Evolutionary conservation across 2,329 filamentous ascomycete genomes (phyloP), one percentile per base, ranked within the genome.

Genomic region (Dryadomyces quercivorus): DNA sequence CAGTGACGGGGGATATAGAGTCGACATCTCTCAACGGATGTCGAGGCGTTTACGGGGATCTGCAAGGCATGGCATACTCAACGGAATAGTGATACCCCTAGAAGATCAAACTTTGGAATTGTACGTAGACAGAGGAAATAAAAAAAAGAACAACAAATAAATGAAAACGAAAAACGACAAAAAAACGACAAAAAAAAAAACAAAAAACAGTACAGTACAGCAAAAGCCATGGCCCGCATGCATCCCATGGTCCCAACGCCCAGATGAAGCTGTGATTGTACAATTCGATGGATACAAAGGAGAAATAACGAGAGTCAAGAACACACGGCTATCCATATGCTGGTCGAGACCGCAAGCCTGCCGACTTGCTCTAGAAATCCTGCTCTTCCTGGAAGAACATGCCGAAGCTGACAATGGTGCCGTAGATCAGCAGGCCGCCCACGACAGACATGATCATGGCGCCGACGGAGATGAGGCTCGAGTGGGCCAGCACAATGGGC

Each of bases 381-480:
- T 95, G 87, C 68, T 97, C 90, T 71, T 97, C 91, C 68, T 92
- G 86, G 77, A 98, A 98, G 75, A 97, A 98, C 83, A 96, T 87
- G 61, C 87, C 85, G 70, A 98, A 98, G 73, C 87, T 93, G 72
- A 98, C 94, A 67, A 98, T 96, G 50, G 93, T 98, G 55, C 89
- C 88, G 72, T 98, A 98, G 68, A 98, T 98, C 67, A 98, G 74
- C 57, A 96, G 75, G 52, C 93, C 93, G 31, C 93, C 93, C 52
- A 92, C 72, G 63, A 98, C 86, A 52, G 88, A 94, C 93, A 98
- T 98, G 67, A 89, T 74, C 84, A 95, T 95, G 50, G 93, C 93
- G 52, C 88, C 84, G 56, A 86, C 70, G 58, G 82, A 74, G 66
- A 98, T 98, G 59, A 93, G 77, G 56, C 81, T 81, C 58, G 88